phyloP scores from a whole-genome alignment of 345 rosid genomes.

The Camelina neglecta region DNA sequence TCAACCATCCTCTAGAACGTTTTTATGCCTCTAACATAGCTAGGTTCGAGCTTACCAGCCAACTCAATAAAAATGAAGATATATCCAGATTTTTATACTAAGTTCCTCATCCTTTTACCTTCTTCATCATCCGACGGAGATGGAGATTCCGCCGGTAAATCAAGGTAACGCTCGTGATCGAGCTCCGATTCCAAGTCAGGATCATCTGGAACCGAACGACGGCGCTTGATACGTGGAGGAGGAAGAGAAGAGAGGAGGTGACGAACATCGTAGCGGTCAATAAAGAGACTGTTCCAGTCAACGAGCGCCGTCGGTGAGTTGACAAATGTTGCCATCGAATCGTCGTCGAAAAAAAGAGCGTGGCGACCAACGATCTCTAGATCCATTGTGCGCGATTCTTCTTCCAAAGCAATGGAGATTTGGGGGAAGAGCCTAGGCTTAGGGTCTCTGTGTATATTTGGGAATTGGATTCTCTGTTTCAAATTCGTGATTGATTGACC shows the following conservation, averaged over 20 bases:
- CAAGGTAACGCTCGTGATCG: slow-evolving; percentile 78
- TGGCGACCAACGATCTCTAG: slow-evolving; percentile 90
- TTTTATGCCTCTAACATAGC: neutral
- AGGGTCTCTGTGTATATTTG: slow-evolving; percentile 5
- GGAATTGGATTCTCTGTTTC: slow-evolving; percentile 10
- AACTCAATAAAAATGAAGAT: neutral
- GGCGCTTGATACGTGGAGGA: slow-evolving; percentile 70
- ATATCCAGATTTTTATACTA: neutral
- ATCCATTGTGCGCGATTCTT: slow-evolving; percentile 55
- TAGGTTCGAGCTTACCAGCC: neutral
- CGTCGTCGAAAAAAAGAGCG: slow-evolving; percentile 95
- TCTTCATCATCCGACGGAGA: slow-evolving; percentile 55
- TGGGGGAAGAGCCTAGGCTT: slow-evolving; percentile 10
- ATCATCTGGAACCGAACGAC: slow-evolving; percentile 46
- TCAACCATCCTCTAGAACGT: neutral
- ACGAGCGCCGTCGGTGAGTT: slow-evolving; percentile 84
- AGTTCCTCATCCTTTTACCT: slow-evolving; percentile 36
- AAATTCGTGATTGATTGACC: neutral
- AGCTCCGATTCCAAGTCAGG: slow-evolving; percentile 62
- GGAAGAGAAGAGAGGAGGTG: slow-evolving; percentile 90
- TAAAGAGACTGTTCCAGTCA: slow-evolving; percentile 87
- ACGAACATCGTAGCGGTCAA: slow-evolving; percentile 97
- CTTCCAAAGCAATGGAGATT: neutral
- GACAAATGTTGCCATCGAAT: slow-evolving; percentile 75
- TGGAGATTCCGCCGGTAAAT: slow-evolving; percentile 52